Evolutionary conservation across 371 early-diverging fungal species (phyloP).

Genomic region (Mucor indicus): DNA sequence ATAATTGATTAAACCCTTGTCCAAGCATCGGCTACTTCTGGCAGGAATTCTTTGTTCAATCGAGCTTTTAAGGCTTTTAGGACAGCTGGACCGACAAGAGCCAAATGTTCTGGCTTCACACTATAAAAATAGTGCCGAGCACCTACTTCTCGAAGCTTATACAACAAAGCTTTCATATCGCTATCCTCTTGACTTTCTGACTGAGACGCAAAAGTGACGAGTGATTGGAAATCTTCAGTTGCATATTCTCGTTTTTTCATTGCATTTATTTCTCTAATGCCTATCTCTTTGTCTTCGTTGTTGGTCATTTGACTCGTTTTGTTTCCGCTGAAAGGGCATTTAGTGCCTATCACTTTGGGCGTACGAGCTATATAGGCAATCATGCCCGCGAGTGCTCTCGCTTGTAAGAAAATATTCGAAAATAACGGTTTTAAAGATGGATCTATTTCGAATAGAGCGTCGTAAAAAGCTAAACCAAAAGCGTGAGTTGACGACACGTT

Average conservation of each 20-base stretch:
- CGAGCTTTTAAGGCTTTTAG: conserved; percentile 6
- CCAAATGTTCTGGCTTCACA: conserved; percentile 5
- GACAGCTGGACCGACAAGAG: conserved; percentile 4
- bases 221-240: background rate
- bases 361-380: conserved; percentile 20
- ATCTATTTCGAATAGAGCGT: conserved; percentile 26
- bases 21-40: conserved; percentile 22
- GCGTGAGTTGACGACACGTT: conserved; percentile 26
- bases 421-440: conserved; percentile 16
- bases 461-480: conserved; percentile 28
- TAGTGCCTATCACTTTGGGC: conserved; percentile 3
- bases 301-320: background rate
- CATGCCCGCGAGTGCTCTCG: conserved; percentile 32
- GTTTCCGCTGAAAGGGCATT: background rate
- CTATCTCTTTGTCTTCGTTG: no score
- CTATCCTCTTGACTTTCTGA: background rate
- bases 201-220: background rate
- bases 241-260: conserved; percentile 2
- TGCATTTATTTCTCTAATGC: conserved; percentile 17
- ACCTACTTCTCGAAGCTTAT: conserved; percentile 12
- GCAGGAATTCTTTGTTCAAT: conserved; percentile 15
- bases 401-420: conserved; percentile 29
- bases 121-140: conserved; percentile 19
- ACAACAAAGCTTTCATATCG: background rate
- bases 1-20: conserved; percentile 1